phyloP scores from a whole-genome alignment of 2,329 filamentous ascomycete species.

The Corniculantispora saksenae region DNA sequence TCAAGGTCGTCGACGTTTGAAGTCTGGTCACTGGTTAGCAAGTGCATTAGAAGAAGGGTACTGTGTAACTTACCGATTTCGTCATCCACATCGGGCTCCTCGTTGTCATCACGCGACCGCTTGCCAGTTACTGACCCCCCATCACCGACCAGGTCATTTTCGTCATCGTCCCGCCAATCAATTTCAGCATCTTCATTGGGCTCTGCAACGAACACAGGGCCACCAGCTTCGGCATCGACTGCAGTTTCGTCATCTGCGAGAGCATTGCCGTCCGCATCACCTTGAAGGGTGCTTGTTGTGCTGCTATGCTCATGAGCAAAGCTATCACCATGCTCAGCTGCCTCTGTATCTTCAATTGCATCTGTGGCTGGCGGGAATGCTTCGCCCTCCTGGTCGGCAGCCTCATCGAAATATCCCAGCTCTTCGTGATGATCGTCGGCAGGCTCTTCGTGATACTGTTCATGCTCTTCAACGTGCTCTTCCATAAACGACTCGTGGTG shows the following conservation, averaged over 20 bases:
- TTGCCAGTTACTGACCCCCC: slow-evolving; percentile 28
- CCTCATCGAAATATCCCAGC: slow-evolving; percentile 23
- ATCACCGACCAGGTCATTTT: slow-evolving; percentile 25
- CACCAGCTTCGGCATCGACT: slow-evolving; percentile 26
- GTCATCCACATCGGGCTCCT: slow-evolving; percentile 34
- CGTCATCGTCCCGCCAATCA: slow-evolving; percentile 33
- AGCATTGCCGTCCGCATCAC: slow-evolving; percentile 32
- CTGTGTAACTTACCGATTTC: slow-evolving; percentile 31
- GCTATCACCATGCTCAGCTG: slow-evolving; percentile 24
- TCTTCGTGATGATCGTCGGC: slow-evolving; percentile 20
- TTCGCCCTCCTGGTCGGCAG: slow-evolving; percentile 20
- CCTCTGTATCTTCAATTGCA: slow-evolving; percentile 23
- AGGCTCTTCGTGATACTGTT: slow-evolving; percentile 18
- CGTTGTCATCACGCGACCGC: slow-evolving; percentile 32
- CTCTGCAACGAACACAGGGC: slow-evolving; percentile 22
- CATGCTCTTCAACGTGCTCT: slow-evolving; percentile 24
- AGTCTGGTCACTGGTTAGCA: slow-evolving; percentile 41
- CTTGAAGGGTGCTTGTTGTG: slow-evolving; percentile 36
- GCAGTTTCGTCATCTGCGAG: slow-evolving; percentile 25
- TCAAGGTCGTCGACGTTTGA: slow-evolving; percentile 53
- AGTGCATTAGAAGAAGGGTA: not conserved
- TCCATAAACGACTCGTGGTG: slow-evolving; percentile 22
- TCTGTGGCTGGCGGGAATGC: slow-evolving; percentile 19
- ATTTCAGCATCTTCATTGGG: slow-evolving; percentile 30
- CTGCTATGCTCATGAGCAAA: slow-evolving; percentile 26